These are phyloP conservation scores for Lentinula raphanica DNA, from an alignment of 768 basidiomycete species.

Conservation along the genomic window DNA sequence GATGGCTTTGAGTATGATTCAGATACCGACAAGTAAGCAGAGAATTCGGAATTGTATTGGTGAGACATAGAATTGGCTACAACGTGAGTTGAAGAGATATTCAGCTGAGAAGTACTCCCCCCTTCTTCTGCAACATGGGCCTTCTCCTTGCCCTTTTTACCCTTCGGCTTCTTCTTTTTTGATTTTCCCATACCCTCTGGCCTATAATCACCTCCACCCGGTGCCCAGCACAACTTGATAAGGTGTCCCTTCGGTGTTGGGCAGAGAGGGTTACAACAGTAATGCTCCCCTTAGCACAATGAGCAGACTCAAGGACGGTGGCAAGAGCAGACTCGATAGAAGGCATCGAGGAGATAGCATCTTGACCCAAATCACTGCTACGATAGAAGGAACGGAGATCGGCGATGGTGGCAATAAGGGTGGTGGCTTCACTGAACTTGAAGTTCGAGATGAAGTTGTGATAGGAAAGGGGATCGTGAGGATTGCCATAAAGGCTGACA, in stretches of 20 bases:
- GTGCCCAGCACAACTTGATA: slow-evolving; percentile 3
- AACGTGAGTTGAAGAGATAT: slow-evolving; percentile 5
- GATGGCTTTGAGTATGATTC: slow-evolving; percentile 7
- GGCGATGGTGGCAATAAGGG: neutral
- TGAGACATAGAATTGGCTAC: slow-evolving; percentile 6
- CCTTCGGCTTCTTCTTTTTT: slow-evolving; percentile 2
- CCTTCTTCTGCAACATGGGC: slow-evolving; percentile 9
- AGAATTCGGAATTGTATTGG: slow-evolving; percentile 7
- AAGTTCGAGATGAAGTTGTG: slow-evolving; percentile 1
- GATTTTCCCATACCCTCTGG: neutral
- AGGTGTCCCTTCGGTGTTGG: slow-evolving; percentile 1
- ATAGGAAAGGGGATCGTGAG: slow-evolving; percentile 4
- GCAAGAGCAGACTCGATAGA: slow-evolving; percentile 5
- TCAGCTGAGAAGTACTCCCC: slow-evolving; percentile 1
- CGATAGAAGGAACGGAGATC: neutral
- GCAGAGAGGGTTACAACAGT: slow-evolving; percentile 8
- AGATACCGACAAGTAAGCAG: slow-evolving; percentile 5
- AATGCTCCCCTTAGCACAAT: neutral
- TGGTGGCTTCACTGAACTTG: slow-evolving; percentile 3
- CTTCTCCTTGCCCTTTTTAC: slow-evolving; percentile 13
- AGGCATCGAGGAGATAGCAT: neutral
- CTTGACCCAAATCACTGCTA: neutral
- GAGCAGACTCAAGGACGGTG: slow-evolving; percentile 5
- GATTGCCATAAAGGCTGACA: too few species aligned
- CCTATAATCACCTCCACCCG: neutral